Evolutionary conservation across 1,284 basidiomycete species (phyloP).

Genomic region (Paramarasmius palmivorus): DNA sequence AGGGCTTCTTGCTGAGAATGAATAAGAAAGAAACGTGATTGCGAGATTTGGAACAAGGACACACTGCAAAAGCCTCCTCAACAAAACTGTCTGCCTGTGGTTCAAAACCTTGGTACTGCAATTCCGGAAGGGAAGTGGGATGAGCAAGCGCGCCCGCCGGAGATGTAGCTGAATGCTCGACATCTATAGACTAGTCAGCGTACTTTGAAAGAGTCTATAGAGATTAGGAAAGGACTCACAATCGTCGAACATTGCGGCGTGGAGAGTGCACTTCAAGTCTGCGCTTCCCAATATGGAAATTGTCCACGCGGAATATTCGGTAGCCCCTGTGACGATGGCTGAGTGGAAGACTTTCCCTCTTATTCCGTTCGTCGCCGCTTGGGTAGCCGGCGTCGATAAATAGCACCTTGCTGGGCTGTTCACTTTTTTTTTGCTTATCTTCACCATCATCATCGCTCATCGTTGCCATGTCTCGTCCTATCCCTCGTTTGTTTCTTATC

Average conservation of each 20-base stretch:
- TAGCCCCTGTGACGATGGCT: background rate
- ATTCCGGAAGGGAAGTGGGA: conserved; percentile 40
- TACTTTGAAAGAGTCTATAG: conserved; percentile 5
- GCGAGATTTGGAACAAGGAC: conserved; percentile 23
- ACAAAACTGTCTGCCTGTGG: conserved; percentile 53
- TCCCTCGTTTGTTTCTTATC: conserved; percentile 76
- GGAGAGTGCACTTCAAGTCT: no score
- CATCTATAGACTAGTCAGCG: conserved; percentile 50
- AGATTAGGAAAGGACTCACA: conserved; percentile 50
- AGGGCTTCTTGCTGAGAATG: conserved; percentile 36
- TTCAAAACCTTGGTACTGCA: conserved; percentile 89
- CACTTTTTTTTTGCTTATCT: background rate
- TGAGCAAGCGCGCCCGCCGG: conserved; percentile 38
- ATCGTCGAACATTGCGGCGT: conserved; percentile 81
- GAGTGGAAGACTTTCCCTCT: no score
- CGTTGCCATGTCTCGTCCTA: conserved; percentile 49
- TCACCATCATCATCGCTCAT: conserved; percentile 13
- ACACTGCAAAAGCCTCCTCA: conserved; percentile 40
- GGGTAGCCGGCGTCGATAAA: no score
- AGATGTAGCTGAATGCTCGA: conserved; percentile 77
- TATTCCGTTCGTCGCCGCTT: no score
- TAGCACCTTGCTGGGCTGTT: no score
- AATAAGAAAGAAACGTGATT: conserved; percentile 12
- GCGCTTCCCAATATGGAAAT: no score
- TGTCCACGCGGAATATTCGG: background rate